These are phyloP conservation scores for Colletotrichum trifolii DNA, from an alignment of 2,329 filamentous ascomycete genomes.

Conservation along the genomic window DNA sequence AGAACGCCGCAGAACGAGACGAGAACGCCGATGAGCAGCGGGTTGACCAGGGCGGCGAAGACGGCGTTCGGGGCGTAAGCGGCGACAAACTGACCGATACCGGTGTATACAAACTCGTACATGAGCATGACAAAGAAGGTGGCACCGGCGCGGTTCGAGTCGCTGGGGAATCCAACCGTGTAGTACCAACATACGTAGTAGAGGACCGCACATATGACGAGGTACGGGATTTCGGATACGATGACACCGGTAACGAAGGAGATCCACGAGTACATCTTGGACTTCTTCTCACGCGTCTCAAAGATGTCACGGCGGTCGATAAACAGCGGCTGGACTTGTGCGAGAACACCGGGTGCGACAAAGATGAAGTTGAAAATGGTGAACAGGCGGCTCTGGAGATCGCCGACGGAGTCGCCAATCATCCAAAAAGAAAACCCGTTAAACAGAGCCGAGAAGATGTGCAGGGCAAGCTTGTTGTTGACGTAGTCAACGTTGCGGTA, in stretches of 20 bases:
- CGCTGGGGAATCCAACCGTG: constrained; percentile 61
- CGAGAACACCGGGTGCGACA: constrained; percentile 67
- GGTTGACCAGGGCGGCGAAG: constrained; percentile 68
- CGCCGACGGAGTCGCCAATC: constrained; percentile 61
- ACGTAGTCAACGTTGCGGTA: constrained; percentile 76
- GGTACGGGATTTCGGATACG: constrained; percentile 59
- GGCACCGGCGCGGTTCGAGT: constrained; percentile 59
- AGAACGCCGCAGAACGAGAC: constrained; percentile 81
- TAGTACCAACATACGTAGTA: constrained; percentile 70
- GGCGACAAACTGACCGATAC: constrained; percentile 72
- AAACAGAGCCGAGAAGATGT: constrained; percentile 66
- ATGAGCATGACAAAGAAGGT: constrained; percentile 65
- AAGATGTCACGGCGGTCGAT: constrained; percentile 67
- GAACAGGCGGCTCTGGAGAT: constrained; percentile 66
- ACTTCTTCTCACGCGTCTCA: constrained; percentile 69
- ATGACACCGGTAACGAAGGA: constrained; percentile 66
- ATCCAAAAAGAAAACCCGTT: constrained; percentile 73
- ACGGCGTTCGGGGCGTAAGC: constrained; percentile 71
- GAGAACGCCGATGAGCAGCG: constrained; percentile 66
- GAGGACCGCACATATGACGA: constrained; percentile 55
- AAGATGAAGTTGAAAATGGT: constrained; percentile 74
- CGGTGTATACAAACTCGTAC: constrained; percentile 70
- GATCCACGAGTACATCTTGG: constrained; percentile 70
- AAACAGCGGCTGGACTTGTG: constrained; percentile 69
- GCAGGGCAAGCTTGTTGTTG: constrained; percentile 70